Conservation (phyloP, 176 grass and related monocot species). For the Rhynchospora pubera region DNA sequence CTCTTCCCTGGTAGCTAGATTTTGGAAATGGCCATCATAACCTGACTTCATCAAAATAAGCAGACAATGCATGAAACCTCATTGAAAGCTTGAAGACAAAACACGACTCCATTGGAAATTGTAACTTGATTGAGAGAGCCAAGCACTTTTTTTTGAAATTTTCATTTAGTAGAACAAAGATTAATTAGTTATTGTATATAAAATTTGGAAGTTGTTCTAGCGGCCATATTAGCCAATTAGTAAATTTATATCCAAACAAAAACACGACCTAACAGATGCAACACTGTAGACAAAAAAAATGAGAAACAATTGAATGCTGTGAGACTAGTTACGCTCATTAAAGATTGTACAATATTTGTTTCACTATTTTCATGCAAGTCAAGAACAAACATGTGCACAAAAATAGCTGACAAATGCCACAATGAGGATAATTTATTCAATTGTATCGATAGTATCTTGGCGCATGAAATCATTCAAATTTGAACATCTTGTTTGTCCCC, state of each 20-base stretch:
- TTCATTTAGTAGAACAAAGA: not conserved
- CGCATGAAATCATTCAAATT: constrained; percentile 6
- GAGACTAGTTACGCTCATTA: not conserved
- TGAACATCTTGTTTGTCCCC: not conserved
- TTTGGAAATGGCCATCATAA: constrained; percentile 27
- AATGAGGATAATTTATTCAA: constrained; percentile 4
- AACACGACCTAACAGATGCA: not conserved
- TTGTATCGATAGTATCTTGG: not conserved
- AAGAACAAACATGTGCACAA: not conserved
- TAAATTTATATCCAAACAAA: not conserved
- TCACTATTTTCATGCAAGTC: not conserved
- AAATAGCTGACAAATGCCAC: not conserved
- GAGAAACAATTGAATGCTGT: constrained; percentile 13
- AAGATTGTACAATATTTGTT: not conserved
- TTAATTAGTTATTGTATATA: constrained; percentile 6
- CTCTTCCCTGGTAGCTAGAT: constrained; percentile 7
- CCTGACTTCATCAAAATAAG: constrained; percentile 12
- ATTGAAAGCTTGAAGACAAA: constrained; percentile 28
- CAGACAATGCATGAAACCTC: constrained; percentile 20
- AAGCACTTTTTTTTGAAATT: not conserved
- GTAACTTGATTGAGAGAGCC: constrained; percentile 24
- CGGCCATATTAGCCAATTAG: not conserved
- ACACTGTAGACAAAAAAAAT: not conserved
- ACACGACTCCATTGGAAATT: constrained; percentile 18
- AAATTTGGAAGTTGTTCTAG: not conserved